A percentile compares a stretch with the other conserved stretches of the same genome.
Conservation (phyloP, 2,329 filamentous ascomycete genomes). For the Aspergillus sp. region DNA sequence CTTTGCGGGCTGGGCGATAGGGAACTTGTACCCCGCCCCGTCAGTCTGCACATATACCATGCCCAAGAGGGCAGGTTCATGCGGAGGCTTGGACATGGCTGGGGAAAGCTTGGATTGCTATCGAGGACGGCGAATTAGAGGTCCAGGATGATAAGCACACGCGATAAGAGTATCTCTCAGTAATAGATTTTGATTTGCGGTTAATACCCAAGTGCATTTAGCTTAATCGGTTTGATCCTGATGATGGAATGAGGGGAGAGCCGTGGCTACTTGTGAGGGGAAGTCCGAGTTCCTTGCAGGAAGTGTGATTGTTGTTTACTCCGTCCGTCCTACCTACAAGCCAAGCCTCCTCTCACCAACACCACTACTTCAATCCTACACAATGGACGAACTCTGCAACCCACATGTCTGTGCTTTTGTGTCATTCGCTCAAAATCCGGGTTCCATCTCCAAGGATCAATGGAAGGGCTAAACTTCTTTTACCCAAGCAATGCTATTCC, state of each 20-base stretch:
- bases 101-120: slow-evolving; percentile 12
- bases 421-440: not conserved
- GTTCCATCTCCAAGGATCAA: not conserved
- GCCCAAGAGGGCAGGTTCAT: slow-evolving; percentile 27
- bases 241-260: not conserved
- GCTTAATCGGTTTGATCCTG: not conserved
- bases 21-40: slow-evolving; percentile 4
- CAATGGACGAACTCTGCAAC: not conserved
- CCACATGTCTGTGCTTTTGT: not conserved
- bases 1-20: not conserved
- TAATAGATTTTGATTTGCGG: not conserved
- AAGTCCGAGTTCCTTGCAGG: not conserved
- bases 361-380: not conserved
- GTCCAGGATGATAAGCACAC: slow-evolving; percentile 5
- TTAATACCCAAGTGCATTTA: not conserved
- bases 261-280: not conserved
- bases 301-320: not conserved
- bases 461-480: not conserved
- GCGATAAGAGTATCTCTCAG: slow-evolving; percentile 10
- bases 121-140: not conserved
- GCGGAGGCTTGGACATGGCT: slow-evolving; percentile 17
- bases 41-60: slow-evolving; percentile 16
- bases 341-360: not conserved
- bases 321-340: not conserved
- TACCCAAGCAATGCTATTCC: not conserved